A percentile compares a stretch with the other conserved stretches of the same genome.
These are phyloP conservation scores for Lactifluus echinatus DNA, from an alignment of 768 basidiomycete genomes.

Conservation along the genomic window DNA sequence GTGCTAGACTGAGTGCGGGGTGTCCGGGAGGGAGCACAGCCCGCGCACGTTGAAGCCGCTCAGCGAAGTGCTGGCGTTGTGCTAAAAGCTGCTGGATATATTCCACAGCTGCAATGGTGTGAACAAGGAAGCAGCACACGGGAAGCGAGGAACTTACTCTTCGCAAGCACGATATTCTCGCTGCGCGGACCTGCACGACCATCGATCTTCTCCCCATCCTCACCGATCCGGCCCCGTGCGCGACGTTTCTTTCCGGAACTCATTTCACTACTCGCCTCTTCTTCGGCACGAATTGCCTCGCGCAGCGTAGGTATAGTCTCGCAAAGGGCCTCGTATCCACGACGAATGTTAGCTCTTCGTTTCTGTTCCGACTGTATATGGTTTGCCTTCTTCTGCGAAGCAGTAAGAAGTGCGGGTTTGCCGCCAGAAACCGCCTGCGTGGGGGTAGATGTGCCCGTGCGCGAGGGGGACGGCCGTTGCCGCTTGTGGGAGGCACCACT, in stretches of 20 bases:
- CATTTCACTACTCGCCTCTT: conserved; percentile 41
- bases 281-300: conserved; percentile 74
- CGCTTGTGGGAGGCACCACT: conserved; percentile 8
- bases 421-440: conserved; percentile 15
- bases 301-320: conserved; percentile 72
- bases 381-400: conserved; percentile 86
- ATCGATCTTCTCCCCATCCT: conserved; percentile 57
- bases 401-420: conserved; percentile 49
- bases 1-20: conserved; percentile 37
- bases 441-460: conserved; percentile 11
- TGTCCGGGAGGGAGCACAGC: conserved; percentile 50
- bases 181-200: conserved; percentile 85
- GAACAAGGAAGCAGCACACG: conserved; percentile 10
- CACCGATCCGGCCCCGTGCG: conserved; percentile 26
- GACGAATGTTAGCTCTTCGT: conserved; percentile 80
- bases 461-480: conserved; percentile 10
- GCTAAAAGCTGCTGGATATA: conserved; percentile 61
- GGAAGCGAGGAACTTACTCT: conserved; percentile 50
- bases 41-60: conserved; percentile 53
- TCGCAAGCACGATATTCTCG: conserved; percentile 81
- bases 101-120: conserved; percentile 60
- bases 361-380: conserved; percentile 95
- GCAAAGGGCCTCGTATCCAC: conserved; percentile 84
- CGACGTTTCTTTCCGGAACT: conserved; percentile 28
- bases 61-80: conserved; percentile 47